Base-by-base conservation (phyloP, 345 rosid species). In the Laguncularia racemosa region DNA sequence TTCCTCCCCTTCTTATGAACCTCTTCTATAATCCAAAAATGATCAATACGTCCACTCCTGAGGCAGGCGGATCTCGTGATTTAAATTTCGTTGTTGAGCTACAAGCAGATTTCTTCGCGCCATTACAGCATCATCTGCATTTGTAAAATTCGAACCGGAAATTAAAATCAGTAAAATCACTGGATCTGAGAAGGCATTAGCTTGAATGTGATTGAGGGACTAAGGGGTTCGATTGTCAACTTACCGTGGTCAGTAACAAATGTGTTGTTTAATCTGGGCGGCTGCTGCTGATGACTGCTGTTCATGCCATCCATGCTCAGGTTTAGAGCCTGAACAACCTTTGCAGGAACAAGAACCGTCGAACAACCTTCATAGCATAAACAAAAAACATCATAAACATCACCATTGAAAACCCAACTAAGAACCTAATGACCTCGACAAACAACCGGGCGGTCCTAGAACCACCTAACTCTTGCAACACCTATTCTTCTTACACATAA, bases 1-100 rank as follows among this genome's bases (percentile, higher is more conserved):
- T 4, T 33, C 40, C 4, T 33, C 28, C 28, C 28, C 28, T 2
- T 23, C 28, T 23, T 23, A 23, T 23, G 28, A 23, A 23, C 28
- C 28, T 23, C 28, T 23, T 33, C 40, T 7, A 4, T 1, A 33
- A 4, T 9, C 9, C 4, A 33, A 2, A 8, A 33, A 6, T 33
- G 26, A 0, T 81, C 76, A 80, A 48, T 87, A 87, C 1, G 72
- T 79, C 90, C 92, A 83, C 46, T 88, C 92, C 49, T 81, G 80
- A 15, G 84, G 96, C 26, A 88, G 70, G 28, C 59, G 67, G 61
- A 67, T 40, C 58, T 79, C 88, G 49, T 77, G 74, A 52, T 44
- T 71, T 44, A 70, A 20, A 2, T 52, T 47, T 38, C 61, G 71
- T 54, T 79, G 78, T 49, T 73, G 66, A 10, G 61, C 43, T 50